Evolutionary conservation across 2,329 filamentous ascomycete species (phyloP).

Genomic region (Claviceps sp.): DNA sequence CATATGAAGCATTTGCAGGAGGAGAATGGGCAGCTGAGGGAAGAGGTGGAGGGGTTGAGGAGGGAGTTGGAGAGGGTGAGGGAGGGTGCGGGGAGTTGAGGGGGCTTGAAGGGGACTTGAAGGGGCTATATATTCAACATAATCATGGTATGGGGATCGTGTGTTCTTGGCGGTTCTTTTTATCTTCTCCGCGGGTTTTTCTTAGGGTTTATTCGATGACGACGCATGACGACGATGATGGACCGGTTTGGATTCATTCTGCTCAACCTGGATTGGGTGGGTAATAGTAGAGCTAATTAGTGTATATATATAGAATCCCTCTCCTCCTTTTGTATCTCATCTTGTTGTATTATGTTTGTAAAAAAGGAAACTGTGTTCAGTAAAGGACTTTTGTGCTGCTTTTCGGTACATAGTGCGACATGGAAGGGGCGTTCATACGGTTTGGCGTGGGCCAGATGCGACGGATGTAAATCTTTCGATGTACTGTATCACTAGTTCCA

Average conservation of each 20-base stretch:
- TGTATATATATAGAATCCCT: not conserved
- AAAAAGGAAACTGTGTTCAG: too few species aligned
- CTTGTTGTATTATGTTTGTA: too few species aligned
- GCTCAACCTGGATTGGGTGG: too few species aligned
- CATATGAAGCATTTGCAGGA: constrained; percentile 80
- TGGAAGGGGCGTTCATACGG: too few species aligned
- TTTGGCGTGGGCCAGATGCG: too few species aligned
- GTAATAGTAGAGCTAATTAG: not conserved
- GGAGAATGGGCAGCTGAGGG: constrained; percentile 57
- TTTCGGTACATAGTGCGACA: too few species aligned
- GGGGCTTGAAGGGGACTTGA: not conserved
- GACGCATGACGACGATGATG: not conserved
- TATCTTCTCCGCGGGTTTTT: not conserved
- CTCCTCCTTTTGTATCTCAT: not conserved
- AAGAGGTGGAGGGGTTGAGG: constrained; percentile 33
- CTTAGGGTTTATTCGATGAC: not conserved
- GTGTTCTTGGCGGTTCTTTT: not conserved
- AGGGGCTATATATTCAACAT: too few species aligned
- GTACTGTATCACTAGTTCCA: too few species aligned
- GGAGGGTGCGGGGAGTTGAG: not conserved
- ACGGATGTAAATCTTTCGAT: too few species aligned
- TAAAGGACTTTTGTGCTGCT: too few species aligned
- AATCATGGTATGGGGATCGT: too few species aligned
- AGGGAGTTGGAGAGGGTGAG: constrained; percentile 16
- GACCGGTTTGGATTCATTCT: not conserved